Conservation (phyloP, 2,329 filamentous ascomycete genomes). For the Cercospora zeae-maydis region DNA sequence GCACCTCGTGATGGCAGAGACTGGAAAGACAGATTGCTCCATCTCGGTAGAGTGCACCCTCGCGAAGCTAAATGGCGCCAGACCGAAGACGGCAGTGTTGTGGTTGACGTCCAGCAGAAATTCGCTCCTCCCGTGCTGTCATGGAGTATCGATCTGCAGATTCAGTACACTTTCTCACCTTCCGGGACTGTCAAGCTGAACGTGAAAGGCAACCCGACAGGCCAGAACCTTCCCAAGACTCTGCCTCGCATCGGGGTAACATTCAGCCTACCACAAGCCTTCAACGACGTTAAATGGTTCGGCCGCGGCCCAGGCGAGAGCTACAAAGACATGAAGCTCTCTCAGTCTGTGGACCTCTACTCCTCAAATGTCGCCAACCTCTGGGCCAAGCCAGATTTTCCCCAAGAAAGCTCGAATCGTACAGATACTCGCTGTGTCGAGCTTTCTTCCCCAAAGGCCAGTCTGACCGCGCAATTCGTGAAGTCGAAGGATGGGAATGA, state of each 20-base stretch:
- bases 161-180: slow-evolving; percentile 52
- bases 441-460: background rate
- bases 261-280: slow-evolving; percentile 47
- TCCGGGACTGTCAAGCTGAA: slow-evolving; percentile 48
- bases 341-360: slow-evolving; percentile 50
- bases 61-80: slow-evolving; percentile 18
- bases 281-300: slow-evolving; percentile 56
- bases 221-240: slow-evolving; percentile 49
- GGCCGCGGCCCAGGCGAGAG: slow-evolving; percentile 63
- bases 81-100: slow-evolving; percentile 13
- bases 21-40: slow-evolving; percentile 46
- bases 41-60: slow-evolving; percentile 23
- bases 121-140: slow-evolving; percentile 56
- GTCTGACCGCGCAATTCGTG: slow-evolving; percentile 33
- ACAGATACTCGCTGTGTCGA: slow-evolving; percentile 58
- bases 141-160: slow-evolving; percentile 51
- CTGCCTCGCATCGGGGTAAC: slow-evolving; percentile 62
- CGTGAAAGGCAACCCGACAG: slow-evolving; percentile 38
- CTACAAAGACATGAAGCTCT: slow-evolving; percentile 63
- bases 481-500: slow-evolving; percentile 15
- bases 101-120: slow-evolving; percentile 23
- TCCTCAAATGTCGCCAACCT: slow-evolving; percentile 46
- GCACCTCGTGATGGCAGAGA: slow-evolving; percentile 52
- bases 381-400: slow-evolving; percentile 60
- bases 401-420: slow-evolving; percentile 65